phyloP scores from a whole-genome alignment of 768 basidiomycete genomes.

The Austroboletus eburneus region DNA sequence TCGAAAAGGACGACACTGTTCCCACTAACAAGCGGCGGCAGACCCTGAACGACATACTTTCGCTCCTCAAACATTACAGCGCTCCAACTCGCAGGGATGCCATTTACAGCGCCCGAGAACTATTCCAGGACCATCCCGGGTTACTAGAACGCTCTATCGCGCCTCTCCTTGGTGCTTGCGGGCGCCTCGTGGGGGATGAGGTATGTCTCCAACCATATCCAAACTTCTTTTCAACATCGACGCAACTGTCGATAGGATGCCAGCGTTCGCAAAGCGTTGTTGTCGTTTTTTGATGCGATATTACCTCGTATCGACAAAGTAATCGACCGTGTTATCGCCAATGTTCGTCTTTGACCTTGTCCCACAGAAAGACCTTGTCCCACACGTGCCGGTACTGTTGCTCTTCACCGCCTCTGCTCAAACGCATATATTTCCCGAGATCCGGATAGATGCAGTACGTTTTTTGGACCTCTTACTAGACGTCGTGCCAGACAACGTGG shows the following conservation, averaged over 20 bases:
- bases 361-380: conserved; percentile 59
- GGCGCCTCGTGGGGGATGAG: conserved; percentile 79
- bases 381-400: conserved; percentile 72
- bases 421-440: conserved; percentile 93
- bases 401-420: conserved; percentile 88
- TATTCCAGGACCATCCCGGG: conserved; percentile 59
- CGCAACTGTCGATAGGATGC: conserved; percentile 54
- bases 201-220: conserved; percentile 36
- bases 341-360: conserved; percentile 6
- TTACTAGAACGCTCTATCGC: conserved; percentile 51
- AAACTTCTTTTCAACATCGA: not conserved
- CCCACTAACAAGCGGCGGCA: conserved; percentile 78
- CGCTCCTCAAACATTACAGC: conserved; percentile 82
- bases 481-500: conserved; percentile 60
- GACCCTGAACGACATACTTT: conserved; percentile 70
- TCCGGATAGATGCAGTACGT: conserved; percentile 83
- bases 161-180: conserved; percentile 53
- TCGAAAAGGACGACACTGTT: conserved; percentile 47
- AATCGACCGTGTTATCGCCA: conserved; percentile 12
- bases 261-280: conserved; percentile 67
- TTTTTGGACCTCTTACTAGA: conserved; percentile 75
- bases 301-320: conserved; percentile 61
- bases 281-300: conserved; percentile 70
- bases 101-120: conserved; percentile 64
- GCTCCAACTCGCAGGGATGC: conserved; percentile 75